Percentiles rank a stretch among this genome's conserved stretches.
phyloP scores from a whole-genome alignment of 1,139 yeast species.

The Ogataea hybrid region DNA sequence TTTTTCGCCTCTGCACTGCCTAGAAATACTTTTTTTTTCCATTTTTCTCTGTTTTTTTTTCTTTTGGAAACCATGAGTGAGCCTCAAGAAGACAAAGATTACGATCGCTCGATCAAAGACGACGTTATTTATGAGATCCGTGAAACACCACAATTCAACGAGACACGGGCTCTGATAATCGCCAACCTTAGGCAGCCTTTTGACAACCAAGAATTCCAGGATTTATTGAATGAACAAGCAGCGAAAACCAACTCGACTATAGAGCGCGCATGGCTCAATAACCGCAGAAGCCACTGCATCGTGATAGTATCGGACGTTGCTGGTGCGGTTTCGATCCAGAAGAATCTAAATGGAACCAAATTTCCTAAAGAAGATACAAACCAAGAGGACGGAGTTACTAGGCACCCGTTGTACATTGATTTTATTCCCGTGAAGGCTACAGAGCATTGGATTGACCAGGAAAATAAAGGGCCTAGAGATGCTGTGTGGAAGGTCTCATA shows the following conservation, averaged over 20 bases:
- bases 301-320: conserved; percentile 40
- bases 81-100: conserved; percentile 7
- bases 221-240: conserved; percentile 34
- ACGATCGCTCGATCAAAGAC: conserved; percentile 26
- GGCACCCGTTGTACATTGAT: conserved; percentile 40
- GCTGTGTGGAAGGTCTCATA: conserved; percentile 45
- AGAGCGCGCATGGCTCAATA: conserved; percentile 47
- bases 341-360: conserved; percentile 34
- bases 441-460: conserved; percentile 47
- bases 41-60: conserved; percentile 1
- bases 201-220: conserved; percentile 40
- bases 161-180: conserved; percentile 43
- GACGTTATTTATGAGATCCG: conserved; percentile 37
- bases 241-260: conserved; percentile 30
- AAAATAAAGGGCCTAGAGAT: conserved; percentile 42
- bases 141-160: conserved; percentile 35
- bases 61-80: not conserved
- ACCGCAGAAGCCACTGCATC: conserved; percentile 42
- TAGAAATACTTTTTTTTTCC: not conserved
- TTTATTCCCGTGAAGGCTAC: conserved; percentile 46
- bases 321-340: conserved; percentile 40
- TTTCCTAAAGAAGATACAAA: conserved; percentile 36
- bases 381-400: conserved; percentile 29
- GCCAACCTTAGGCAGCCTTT: conserved; percentile 43
- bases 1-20: conserved; percentile 5